phyloP scores from a whole-genome alignment of 2,329 filamentous ascomycete genomes.

The Colletotrichum sublineola region DNA sequence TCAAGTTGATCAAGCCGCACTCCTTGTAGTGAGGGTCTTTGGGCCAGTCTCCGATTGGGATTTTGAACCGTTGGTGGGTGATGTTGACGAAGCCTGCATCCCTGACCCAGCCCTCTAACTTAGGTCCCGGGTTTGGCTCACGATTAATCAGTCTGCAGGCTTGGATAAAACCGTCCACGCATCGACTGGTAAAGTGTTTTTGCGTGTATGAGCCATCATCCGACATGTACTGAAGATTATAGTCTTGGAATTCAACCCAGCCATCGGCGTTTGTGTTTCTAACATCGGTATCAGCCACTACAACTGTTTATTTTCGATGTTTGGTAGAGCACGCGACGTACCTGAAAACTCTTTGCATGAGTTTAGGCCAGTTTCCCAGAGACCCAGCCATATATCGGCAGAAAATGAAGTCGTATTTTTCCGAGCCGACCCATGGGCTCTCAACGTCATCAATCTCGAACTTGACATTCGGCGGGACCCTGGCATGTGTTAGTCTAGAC shows the following conservation, averaged over 20 bases:
- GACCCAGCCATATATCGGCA: constrained; percentile 31
- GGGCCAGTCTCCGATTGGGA: constrained; percentile 53
- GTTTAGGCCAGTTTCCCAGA: constrained; percentile 26
- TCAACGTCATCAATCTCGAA: constrained; percentile 77
- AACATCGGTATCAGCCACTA: background rate
- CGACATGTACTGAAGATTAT: constrained; percentile 45
- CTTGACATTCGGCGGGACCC: constrained; percentile 72
- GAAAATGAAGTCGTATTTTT: constrained; percentile 53
- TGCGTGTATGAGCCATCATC: constrained; percentile 48
- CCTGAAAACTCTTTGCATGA: constrained; percentile 19
- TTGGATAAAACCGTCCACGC: constrained; percentile 45
- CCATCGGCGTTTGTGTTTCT: constrained; percentile 54
- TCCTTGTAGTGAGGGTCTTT: constrained; percentile 46
- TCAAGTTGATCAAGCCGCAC: constrained; percentile 40
- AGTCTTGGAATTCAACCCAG: constrained; percentile 51
- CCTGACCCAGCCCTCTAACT: constrained; percentile 48
- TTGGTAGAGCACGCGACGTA: background rate
- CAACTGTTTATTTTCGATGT: background rate
- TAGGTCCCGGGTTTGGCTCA: constrained; percentile 45
- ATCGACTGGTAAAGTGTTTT: constrained; percentile 39
- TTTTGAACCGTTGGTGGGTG: constrained; percentile 50
- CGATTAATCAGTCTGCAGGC: constrained; percentile 43
- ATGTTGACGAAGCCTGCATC: constrained; percentile 52
- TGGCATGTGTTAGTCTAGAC: background rate
- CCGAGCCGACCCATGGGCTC: constrained; percentile 56